phyloP scores from a whole-genome alignment of 345 rosid genomes.

The Salix brachista region DNA sequence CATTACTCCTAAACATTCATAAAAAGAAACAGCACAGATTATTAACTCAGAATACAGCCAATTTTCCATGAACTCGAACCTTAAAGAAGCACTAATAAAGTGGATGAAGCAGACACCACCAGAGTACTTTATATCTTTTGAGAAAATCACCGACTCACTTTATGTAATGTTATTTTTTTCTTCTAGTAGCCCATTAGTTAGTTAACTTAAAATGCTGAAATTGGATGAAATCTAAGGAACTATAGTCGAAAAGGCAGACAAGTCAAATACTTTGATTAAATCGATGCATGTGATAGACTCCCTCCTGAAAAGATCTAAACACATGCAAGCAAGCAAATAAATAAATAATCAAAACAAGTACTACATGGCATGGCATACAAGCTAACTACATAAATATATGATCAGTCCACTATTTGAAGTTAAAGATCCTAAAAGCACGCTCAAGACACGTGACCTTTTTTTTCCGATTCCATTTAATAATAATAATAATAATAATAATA shows the following conservation, averaged over 20 bases:
- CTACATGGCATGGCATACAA: neutral
- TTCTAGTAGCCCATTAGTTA: neutral
- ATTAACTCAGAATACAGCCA: neutral
- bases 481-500: too few species aligned
- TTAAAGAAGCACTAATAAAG: neutral
- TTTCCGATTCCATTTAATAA: neutral
- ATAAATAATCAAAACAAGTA: neutral
- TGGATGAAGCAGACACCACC: neutral
- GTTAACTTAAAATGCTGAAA: conserved; percentile 7
- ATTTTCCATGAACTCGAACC: neutral
- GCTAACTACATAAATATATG: neutral
- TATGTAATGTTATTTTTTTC: too few species aligned
- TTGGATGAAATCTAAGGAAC: neutral
- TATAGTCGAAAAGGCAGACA: neutral
- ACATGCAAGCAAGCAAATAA: neutral
- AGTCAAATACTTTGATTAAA: conserved; percentile 10
- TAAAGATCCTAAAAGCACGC: conserved; percentile 67
- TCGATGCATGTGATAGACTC: conserved; percentile 16
- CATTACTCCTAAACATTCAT: neutral
- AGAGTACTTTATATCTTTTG: neutral
- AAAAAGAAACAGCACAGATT: neutral
- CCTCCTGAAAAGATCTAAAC: conserved; percentile 18
- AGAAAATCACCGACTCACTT: neutral
- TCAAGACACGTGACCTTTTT: conserved; percentile 40
- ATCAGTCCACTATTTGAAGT: conserved; percentile 13